These are phyloP conservation scores for Artomyces pyxidatus DNA, from an alignment of 768 basidiomycete species.

Conservation along the genomic window DNA sequence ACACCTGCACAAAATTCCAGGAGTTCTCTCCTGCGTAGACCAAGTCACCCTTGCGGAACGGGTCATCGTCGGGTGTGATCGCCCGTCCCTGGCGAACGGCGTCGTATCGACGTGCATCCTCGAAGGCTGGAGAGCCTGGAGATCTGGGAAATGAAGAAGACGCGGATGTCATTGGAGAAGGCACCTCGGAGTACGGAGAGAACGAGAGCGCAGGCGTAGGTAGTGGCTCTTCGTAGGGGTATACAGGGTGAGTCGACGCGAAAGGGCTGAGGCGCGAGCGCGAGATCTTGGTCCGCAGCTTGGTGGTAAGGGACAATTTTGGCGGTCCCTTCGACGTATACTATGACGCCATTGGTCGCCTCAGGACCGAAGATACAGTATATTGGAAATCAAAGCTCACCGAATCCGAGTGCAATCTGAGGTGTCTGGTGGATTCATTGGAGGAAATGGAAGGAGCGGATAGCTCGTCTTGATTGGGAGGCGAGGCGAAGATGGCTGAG, in stretches of 20 bases:
- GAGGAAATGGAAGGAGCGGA: neutral
- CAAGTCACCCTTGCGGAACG: conserved; percentile 13
- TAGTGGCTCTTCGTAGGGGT: neutral
- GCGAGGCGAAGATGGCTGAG: neutral
- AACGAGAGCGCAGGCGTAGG: neutral
- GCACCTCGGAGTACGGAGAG: neutral
- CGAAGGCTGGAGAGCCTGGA: neutral
- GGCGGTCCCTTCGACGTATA: neutral
- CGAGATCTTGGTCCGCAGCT: neutral
- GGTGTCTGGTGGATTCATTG: neutral
- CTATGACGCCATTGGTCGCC: neutral
- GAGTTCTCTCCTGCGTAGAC: neutral
- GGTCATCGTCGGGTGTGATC: conserved; percentile 13
- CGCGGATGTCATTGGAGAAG: conserved; percentile 1
- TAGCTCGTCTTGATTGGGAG: neutral
- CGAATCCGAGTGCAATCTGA: no score
- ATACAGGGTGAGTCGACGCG: neutral
- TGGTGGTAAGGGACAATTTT: neutral
- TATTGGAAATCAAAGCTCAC: no score
- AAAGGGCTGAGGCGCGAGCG: neutral
- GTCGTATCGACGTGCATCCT: neutral
- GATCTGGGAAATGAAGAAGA: conserved; percentile 5
- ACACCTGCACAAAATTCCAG: neutral
- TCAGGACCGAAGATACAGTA: neutral
- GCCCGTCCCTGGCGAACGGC: conserved; percentile 2